phyloP scores from a whole-genome alignment of 768 basidiomycete genomes.

The Megacollybia marginata region DNA sequence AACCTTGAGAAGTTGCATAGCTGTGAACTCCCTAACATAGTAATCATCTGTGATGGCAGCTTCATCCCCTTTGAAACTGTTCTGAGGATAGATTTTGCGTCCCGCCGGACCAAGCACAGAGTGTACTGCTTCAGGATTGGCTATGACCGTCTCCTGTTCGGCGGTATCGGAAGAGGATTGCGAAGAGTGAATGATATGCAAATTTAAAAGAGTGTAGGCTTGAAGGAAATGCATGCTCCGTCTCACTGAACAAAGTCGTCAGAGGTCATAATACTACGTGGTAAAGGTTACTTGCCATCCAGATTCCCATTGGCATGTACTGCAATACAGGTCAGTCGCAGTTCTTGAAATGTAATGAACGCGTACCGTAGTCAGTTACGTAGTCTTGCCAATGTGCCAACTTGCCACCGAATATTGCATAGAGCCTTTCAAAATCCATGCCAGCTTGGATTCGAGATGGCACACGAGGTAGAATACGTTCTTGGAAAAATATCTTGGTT shows the following conservation, averaged over 20 bases:
- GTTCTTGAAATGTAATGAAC: slow-evolving; percentile 3
- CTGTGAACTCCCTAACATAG: slow-evolving; percentile 58
- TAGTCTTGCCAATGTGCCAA: slow-evolving; percentile 80
- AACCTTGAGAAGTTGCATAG: slow-evolving; percentile 72
- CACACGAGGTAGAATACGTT: slow-evolving; percentile 60
- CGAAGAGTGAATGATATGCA: slow-evolving; percentile 82
- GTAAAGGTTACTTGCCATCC: slow-evolving; percentile 42
- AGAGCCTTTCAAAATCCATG: slow-evolving; percentile 66
- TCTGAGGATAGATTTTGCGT: slow-evolving; percentile 8
- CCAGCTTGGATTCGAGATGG: slow-evolving; percentile 48
- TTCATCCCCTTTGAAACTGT: too few relatives aligned
- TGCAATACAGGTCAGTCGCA: slow-evolving; percentile 17
- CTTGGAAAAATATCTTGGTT: slow-evolving; percentile 57
- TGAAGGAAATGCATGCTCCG: slow-evolving; percentile 81
- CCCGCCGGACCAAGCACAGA: slow-evolving; percentile 26
- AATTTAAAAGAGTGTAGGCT: slow-evolving; percentile 75
- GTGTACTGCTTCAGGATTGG: slow-evolving; percentile 52
- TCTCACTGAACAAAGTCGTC: slow-evolving; percentile 40
- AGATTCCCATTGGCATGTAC: slow-evolving; percentile 71
- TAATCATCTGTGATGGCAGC: slow-evolving; percentile 12
- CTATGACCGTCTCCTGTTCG: slow-evolving; percentile 45
- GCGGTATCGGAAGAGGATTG: slow-evolving; percentile 33
- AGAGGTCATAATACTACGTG: neutral
- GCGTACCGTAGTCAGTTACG: slow-evolving; percentile 59
- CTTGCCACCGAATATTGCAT: slow-evolving; percentile 79